These are phyloP conservation scores for Naganishia onofrii DNA, from an alignment of 768 basidiomycete genomes.

Conservation along the genomic window DNA sequence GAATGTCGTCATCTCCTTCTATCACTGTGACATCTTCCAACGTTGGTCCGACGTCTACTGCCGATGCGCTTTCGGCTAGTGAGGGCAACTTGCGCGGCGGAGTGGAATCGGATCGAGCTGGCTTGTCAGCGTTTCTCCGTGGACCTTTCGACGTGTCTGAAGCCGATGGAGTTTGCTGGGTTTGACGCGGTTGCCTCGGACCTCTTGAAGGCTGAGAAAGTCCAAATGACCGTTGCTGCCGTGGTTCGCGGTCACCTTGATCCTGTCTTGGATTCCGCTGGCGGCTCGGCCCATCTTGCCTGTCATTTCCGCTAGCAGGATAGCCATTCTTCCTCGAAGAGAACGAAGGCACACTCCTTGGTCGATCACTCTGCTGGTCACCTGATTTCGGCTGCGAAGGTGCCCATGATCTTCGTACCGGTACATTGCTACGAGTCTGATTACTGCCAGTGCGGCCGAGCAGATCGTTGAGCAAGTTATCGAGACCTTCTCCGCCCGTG, in stretches of 20 bases:
- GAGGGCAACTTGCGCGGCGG: not conserved
- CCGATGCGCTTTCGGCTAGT: constrained; percentile 6
- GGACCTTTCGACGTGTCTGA: not conserved
- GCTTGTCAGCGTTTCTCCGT: not conserved
- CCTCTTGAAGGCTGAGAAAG: not conserved
- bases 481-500: not conserved
- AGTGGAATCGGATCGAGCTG: not conserved
- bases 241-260: constrained; percentile 10
- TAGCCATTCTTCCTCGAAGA: not conserved
- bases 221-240: constrained; percentile 2
- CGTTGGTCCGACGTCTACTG: constrained; percentile 9
- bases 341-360: not conserved
- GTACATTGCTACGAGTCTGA: not conserved
- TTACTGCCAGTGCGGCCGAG: not conserved
- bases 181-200: constrained; percentile 1
- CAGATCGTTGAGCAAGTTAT: constrained; percentile 9
- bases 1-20: not conserved
- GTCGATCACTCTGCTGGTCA: not conserved
- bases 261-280: constrained; percentile 1
- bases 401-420: constrained; percentile 12
- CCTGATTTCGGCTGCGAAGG: not conserved
- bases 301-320: not conserved
- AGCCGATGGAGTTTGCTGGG: not conserved
- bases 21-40: not conserved
- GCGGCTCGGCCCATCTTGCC: constrained; percentile 10